phyloP scores from a whole-genome alignment of 208 protist genomes.

The Leishmania braziliensis region DNA sequence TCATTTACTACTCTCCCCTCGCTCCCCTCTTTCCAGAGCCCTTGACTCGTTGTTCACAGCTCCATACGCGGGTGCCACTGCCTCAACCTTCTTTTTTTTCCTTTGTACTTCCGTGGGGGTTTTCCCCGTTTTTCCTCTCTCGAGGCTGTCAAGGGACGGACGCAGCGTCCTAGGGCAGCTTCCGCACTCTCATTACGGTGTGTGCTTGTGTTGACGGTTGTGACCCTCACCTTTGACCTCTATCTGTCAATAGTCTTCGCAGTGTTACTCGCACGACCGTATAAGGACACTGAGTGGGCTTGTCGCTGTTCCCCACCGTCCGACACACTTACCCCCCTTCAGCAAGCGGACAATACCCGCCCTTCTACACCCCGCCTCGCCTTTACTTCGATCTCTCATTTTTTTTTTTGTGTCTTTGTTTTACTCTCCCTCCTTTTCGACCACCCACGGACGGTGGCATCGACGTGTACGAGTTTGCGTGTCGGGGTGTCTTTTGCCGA shows the following conservation, averaged over 20 bases:
- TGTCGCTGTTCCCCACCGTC: neutral
- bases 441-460: neutral
- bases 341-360: neutral
- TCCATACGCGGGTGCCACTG: neutral
- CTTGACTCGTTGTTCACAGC: neutral
- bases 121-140: neutral
- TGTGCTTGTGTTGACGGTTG: neutral
- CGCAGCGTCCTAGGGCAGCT: neutral
- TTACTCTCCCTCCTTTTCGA: neutral
- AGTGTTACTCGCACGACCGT: neutral
- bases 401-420: neutral
- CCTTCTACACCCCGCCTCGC: neutral
- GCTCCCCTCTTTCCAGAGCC: too few species aligned
- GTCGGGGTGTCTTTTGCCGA: neutral
- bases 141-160: neutral
- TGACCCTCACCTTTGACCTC: neutral
- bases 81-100: neutral
- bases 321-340: neutral
- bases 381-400: neutral
- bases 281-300: neutral
- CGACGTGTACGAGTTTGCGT: neutral
- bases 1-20: neutral
- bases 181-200: neutral
- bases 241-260: neutral
- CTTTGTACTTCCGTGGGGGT: neutral